Evolutionary conservation across 139 green algal genomes (phyloP).

Genomic region (Chlamydomonas incerta): DNA sequence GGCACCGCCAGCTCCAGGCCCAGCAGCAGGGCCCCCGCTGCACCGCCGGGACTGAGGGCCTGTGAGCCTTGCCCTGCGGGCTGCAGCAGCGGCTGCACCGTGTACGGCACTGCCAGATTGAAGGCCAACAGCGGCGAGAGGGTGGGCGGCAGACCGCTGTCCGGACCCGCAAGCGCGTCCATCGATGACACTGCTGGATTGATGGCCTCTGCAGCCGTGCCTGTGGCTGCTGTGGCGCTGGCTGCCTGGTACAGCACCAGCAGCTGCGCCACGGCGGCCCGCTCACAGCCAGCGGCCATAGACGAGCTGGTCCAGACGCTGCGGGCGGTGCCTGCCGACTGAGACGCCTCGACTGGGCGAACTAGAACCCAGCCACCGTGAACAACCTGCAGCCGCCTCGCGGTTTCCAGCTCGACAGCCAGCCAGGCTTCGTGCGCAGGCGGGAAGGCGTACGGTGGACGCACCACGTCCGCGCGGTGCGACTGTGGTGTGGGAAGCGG

Average conservation of each 20-base stretch:
- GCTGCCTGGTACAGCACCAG: background rate
- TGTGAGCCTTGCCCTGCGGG: background rate
- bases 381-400: background rate
- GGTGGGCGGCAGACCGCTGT: background rate
- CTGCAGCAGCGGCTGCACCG: constrained; percentile 12
- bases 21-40: background rate
- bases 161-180: too few relatives aligned
- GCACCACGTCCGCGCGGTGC: too few relatives aligned
- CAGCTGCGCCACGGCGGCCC: constrained; percentile 10
- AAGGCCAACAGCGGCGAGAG: constrained; percentile 22
- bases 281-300: background rate
- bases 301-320: too few relatives aligned
- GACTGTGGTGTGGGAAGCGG: too few relatives aligned
- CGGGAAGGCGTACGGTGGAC: background rate
- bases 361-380: constrained; percentile 5
- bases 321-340: too few relatives aligned
- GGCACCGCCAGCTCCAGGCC: background rate
- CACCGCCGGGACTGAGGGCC: too few relatives aligned
- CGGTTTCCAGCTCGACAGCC: background rate
- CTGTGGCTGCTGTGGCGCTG: background rate
- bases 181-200: too few relatives aligned
- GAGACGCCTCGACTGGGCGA: background rate
- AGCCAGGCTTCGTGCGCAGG: background rate
- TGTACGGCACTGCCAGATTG: constrained; percentile 39
- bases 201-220: background rate